A percentile compares a stretch with the other conserved stretches of the same genome.
Evolutionary conservation across 2,329 filamentous ascomycete species (phyloP).

Genomic region (Sporothrix brasiliensis): DNA sequence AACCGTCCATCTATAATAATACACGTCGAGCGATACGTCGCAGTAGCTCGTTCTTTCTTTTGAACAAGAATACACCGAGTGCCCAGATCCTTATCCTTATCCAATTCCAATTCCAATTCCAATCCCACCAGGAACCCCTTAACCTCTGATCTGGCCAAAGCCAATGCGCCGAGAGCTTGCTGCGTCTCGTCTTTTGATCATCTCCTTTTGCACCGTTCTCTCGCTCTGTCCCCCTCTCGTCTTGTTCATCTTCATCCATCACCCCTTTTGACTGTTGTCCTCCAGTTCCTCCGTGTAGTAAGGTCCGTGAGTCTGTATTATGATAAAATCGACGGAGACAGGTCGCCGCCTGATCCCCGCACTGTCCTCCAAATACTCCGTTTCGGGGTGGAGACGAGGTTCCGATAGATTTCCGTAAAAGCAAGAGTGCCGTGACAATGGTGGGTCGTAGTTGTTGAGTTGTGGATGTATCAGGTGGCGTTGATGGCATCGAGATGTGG

Average conservation of each 20-base stretch:
- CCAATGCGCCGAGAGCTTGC: too few species aligned
- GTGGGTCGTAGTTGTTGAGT: background rate
- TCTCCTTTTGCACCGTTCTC: background rate
- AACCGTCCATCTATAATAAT: slow-evolving; percentile 16
- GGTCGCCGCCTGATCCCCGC: background rate
- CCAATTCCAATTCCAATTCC: background rate
- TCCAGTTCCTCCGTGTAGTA: background rate
- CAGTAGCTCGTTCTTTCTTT: background rate
- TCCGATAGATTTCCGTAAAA: background rate
- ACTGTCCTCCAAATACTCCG: background rate
- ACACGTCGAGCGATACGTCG: slow-evolving; percentile 1
- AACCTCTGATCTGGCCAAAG: background rate
- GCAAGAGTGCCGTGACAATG: background rate
- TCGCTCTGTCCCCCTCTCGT: background rate
- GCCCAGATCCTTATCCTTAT: too few species aligned
- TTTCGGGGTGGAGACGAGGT: background rate
- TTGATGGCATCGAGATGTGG: background rate
- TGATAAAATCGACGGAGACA: background rate
- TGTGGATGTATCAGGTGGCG: background rate
- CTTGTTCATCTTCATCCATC: background rate
- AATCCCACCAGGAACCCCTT: background rate
- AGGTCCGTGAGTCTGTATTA: slow-evolving; percentile 14
- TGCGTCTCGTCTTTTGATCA: background rate
- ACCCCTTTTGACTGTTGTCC: background rate
- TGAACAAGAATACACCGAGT: background rate